These are phyloP conservation scores for Phytophthora syringae DNA, from an alignment of 352 stramenopile species.

Conservation along the genomic window DNA sequence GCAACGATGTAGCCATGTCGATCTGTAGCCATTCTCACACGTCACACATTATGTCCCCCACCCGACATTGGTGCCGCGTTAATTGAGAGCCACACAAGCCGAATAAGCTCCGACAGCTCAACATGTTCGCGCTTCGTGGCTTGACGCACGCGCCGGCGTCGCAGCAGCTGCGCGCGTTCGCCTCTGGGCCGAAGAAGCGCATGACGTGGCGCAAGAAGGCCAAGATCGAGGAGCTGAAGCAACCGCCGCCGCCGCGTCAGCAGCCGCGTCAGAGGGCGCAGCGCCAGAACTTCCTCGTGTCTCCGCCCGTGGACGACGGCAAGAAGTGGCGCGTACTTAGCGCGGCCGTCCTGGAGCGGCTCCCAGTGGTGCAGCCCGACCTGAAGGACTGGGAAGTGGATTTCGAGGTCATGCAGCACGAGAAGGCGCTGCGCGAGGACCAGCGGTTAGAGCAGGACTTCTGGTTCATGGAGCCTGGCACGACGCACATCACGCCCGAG, in stretches of 20 bases:
- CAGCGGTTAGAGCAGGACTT: conserved; percentile 85
- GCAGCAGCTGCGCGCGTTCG: conserved; percentile 54
- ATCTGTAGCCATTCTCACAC: conserved; percentile 19
- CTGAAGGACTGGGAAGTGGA: conserved; percentile 77
- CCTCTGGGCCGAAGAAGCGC: conserved; percentile 50
- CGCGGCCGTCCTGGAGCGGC: conserved; percentile 73
- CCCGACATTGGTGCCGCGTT: too few species aligned
- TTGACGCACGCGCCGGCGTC: conserved; percentile 29
- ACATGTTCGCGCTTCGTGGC: conserved; percentile 59
- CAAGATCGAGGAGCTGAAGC: conserved; percentile 55
- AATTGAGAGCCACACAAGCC: conserved; percentile 32
- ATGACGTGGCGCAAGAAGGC: conserved; percentile 79
- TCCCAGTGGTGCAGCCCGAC: conserved; percentile 81
- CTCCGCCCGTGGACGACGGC: conserved; percentile 62
- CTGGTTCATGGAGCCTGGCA: conserved; percentile 85
- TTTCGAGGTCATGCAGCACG: conserved; percentile 77
- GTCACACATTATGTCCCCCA: conserved; percentile 3
- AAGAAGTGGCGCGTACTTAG: conserved; percentile 86
- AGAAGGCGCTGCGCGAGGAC: conserved; percentile 76
- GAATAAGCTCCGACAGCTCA: too few species aligned
- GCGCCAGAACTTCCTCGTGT: conserved; percentile 67
- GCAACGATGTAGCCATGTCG: conserved; percentile 3
- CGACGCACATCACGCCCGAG: conserved; percentile 75
- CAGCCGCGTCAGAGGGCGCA: conserved; percentile 52
- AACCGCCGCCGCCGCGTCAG: conserved; percentile 50